Evolutionary conservation across 139 green algal species (phyloP).

Genomic region (Chlamydomonas incerta): DNA sequence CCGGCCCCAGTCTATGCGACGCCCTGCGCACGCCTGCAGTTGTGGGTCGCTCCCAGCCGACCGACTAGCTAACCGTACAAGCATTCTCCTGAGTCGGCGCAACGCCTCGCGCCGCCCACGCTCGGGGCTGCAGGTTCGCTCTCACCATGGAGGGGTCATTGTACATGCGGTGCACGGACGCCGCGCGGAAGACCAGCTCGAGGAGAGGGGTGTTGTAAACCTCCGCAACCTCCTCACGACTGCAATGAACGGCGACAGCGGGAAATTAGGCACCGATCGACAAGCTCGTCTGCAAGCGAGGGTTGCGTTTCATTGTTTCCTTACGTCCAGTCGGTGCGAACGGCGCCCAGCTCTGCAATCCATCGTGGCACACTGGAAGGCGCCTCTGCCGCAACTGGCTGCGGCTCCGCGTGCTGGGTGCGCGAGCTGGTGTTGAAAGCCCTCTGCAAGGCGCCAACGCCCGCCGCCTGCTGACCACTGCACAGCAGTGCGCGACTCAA

Average conservation of each 20-base stretch:
- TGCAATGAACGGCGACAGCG: slow-evolving; percentile 45
- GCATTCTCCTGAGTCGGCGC: neutral
- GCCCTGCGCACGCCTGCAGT: too few relatives aligned
- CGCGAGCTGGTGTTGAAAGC: neutral
- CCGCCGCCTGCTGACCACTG: slow-evolving; percentile 29
- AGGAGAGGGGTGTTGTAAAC: slow-evolving; percentile 93
- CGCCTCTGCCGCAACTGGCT: neutral
- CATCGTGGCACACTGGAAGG: slow-evolving; percentile 56
- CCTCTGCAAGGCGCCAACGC: slow-evolving; percentile 1
- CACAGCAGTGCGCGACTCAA: slow-evolving; percentile 14
- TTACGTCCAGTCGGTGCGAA: slow-evolving; percentile 90
- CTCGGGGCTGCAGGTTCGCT: neutral
- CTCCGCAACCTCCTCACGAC: slow-evolving; percentile 87
- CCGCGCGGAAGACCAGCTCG: slow-evolving; percentile 92
- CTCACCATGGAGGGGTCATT: slow-evolving; percentile 91
- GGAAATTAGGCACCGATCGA: too few relatives aligned
- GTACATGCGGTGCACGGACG: slow-evolving; percentile 90
- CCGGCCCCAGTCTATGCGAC: too few relatives aligned
- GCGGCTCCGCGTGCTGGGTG: slow-evolving; percentile 28
- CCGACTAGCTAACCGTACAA: too few relatives aligned
- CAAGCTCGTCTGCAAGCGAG: neutral
- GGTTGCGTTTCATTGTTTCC: neutral
- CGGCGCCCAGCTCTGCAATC: slow-evolving; percentile 71
- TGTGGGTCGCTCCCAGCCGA: too few relatives aligned
- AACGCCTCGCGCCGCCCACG: neutral